Evolutionary conservation across 2,329 filamentous ascomycete species (phyloP).

Genomic region (Pleomassaria siparia): DNA sequence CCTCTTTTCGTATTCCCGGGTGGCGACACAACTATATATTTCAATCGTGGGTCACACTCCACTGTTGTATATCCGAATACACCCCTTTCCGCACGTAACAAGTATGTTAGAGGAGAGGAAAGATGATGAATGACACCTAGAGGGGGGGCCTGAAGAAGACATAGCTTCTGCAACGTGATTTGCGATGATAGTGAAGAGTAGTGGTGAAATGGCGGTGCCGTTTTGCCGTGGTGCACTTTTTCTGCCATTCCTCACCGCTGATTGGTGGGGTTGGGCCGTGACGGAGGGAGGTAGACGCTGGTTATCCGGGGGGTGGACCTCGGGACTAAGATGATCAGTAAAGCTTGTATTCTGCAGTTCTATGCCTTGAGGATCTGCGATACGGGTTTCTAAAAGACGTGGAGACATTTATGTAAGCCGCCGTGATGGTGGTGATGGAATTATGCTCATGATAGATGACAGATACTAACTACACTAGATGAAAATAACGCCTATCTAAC

Average conservation of each 20-base stretch:
- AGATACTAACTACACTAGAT: too few relatives aligned
- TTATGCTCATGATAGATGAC: too few relatives aligned
- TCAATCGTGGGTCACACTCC: not conserved
- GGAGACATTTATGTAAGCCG: too few relatives aligned
- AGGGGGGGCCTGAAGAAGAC: not conserved
- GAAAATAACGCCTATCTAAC: too few relatives aligned
- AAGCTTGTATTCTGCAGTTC: too few relatives aligned
- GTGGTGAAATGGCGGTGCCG: not conserved
- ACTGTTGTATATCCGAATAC: not conserved
- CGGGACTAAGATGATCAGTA: not conserved
- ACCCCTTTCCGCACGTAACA: too few relatives aligned
- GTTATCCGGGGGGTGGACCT: not conserved
- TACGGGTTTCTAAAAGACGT: too few relatives aligned
- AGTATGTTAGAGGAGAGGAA: too few relatives aligned
- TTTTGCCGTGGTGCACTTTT: constrained; percentile 3
- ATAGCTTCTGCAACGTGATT: too few relatives aligned
- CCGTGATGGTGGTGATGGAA: too few relatives aligned
- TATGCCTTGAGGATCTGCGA: not conserved
- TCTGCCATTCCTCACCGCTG: constrained; percentile 7
- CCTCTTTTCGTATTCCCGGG: not conserved
- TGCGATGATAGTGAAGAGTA: not conserved
- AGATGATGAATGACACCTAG: not conserved
- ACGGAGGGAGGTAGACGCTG: constrained; percentile 2
- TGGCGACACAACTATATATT: not conserved
- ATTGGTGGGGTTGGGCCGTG: not conserved